Evolutionary conservation across 768 basidiomycete genomes (phyloP).

Genomic region (Leccinum longicurvipes): DNA sequence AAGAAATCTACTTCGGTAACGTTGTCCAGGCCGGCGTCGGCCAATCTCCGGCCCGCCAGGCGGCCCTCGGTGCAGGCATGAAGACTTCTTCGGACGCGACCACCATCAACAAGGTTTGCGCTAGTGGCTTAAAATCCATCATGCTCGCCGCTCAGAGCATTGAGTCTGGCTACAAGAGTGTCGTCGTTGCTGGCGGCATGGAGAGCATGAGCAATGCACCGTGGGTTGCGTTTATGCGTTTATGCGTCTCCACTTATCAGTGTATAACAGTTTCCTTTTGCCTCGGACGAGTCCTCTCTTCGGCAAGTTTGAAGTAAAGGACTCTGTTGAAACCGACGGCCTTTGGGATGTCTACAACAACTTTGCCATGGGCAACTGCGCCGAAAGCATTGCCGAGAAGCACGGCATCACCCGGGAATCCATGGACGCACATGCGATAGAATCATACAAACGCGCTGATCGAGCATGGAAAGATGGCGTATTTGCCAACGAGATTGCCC

Average conservation of each 20-base stretch:
- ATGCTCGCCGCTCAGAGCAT: slow-evolving; percentile 93
- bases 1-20: slow-evolving; percentile 97
- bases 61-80: slow-evolving; percentile 87
- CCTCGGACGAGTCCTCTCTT: slow-evolving; percentile 80
- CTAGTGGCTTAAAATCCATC: slow-evolving; percentile 93
- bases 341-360: slow-evolving; percentile 98
- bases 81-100: slow-evolving; percentile 88
- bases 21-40: slow-evolving; percentile 97
- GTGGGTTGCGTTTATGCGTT: slow-evolving; percentile 48
- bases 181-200: slow-evolving; percentile 96
- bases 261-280: slow-evolving; percentile 61
- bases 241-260: slow-evolving; percentile 3
- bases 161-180: slow-evolving; percentile 75
- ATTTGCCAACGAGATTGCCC: slow-evolving; percentile 85
- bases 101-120: slow-evolving; percentile 99
- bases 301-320: slow-evolving; percentile 84
- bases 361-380: slow-evolving; percentile 98
- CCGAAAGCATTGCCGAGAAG: slow-evolving; percentile 81
- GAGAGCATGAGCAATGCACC: slow-evolving; percentile 99
- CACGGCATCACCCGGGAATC: slow-evolving; percentile 80
- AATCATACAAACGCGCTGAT: slow-evolving; percentile 92
- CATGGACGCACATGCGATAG: slow-evolving; percentile 88
- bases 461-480: slow-evolving; percentile 85
- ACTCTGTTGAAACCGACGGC: slow-evolving; percentile 89
- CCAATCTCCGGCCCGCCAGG: slow-evolving; percentile 97